phyloP scores from a whole-genome alignment of 176 grass and related monocot genomes.

The Triticum timopheevii region DNA sequence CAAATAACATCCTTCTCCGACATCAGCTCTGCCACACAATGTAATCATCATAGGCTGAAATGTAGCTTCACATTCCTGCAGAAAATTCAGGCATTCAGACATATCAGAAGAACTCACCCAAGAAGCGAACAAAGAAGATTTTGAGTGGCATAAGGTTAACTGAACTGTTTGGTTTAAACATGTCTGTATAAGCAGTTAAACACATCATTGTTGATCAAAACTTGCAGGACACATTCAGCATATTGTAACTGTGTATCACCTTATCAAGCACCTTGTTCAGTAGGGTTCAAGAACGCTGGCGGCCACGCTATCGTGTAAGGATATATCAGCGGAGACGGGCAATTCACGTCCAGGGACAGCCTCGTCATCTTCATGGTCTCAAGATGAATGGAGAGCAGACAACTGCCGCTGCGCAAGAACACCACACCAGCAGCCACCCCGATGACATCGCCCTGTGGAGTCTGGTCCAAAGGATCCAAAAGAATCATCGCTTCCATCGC shows the following conservation, averaged over 20 bases:
- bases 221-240: not conserved
- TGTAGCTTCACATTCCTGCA: conserved; percentile 8
- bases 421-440: conserved; percentile 21
- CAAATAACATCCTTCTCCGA: not conserved
- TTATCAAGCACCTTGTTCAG: conserved; percentile 11
- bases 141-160: not conserved
- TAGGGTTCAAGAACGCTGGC: conserved; percentile 31
- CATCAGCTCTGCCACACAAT: not conserved
- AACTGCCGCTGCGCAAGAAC: conserved; percentile 17
- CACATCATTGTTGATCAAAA: not conserved
- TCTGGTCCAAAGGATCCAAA: not conserved
- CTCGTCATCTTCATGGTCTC: conserved; percentile 36
- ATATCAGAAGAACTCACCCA: not conserved
- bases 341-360: not conserved
- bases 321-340: not conserved
- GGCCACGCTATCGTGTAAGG: conserved; percentile 24
- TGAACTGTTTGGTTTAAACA: not conserved
- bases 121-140: not conserved
- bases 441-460: not conserved
- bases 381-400: conserved; percentile 35
- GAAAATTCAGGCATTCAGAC: not conserved
- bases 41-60: not conserved
- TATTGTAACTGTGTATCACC: not conserved
- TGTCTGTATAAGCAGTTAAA: not conserved
- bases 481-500: not conserved